These are phyloP conservation scores for Linum tenue DNA, from an alignment of 345 rosid genomes.

Conservation along the genomic window DNA sequence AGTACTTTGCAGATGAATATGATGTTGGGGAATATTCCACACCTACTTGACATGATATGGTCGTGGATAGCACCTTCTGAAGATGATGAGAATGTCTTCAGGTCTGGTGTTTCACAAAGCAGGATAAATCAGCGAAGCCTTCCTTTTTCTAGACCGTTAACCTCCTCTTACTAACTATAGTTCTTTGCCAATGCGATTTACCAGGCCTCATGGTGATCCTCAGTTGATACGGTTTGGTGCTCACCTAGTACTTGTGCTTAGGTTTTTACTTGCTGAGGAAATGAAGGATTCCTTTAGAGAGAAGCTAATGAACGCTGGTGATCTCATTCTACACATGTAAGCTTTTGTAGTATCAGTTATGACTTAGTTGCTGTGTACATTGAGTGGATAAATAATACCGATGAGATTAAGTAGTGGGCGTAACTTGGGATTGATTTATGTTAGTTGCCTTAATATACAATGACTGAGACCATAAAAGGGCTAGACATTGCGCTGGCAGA, in stretches of 20 bases:
- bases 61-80: conserved; percentile 92
- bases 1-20: conserved; percentile 68
- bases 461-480: background rate
- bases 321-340: conserved; percentile 84
- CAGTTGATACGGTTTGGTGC: conserved; percentile 95
- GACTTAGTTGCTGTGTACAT: background rate
- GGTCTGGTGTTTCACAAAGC: conserved; percentile 30
- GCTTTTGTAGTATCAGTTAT: conserved; percentile 13
- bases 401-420: background rate
- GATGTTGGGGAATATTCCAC: conserved; percentile 83
- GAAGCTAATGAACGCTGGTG: conserved; percentile 84
- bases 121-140: background rate
- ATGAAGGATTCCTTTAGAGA: conserved; percentile 63
- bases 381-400: background rate
- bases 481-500: too few relatives aligned
- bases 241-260: conserved; percentile 85
- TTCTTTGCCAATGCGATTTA: conserved; percentile 15
- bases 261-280: conserved; percentile 64
- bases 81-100: conserved; percentile 65
- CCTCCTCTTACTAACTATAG: background rate
- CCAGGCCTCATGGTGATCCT: conserved; percentile 96
- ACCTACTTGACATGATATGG: conserved; percentile 87
- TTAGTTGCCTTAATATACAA: background rate
- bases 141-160: background rate
- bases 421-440: too few relatives aligned